phyloP scores from a whole-genome alignment of 495 filamentous ascomycete genomes.

The Beverwykella pulmonaria region DNA sequence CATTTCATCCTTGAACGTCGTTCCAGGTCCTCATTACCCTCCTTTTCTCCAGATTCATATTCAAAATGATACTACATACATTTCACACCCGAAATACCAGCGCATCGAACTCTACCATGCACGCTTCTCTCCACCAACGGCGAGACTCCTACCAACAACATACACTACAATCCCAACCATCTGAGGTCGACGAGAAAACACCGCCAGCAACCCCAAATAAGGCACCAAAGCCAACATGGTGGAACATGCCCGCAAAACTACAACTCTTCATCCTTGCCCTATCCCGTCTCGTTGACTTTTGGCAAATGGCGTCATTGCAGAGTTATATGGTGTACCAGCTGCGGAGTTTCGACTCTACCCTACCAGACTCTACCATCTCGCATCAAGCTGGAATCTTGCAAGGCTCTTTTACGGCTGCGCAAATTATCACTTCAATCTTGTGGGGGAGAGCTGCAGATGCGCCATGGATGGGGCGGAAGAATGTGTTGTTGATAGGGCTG shows the following conservation, averaged over 20 bases:
- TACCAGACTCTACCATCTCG: slow-evolving; percentile 38
- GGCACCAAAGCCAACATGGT: slow-evolving; percentile 34
- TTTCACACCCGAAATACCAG: neutral
- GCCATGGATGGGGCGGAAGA: slow-evolving; percentile 40
- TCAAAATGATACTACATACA: neutral
- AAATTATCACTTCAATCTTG: slow-evolving; percentile 42
- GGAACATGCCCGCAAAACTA: slow-evolving; percentile 46
- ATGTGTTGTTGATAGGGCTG: slow-evolving; percentile 41
- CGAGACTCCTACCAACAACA: neutral
- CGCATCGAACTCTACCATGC: neutral
- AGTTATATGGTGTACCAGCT: slow-evolving; percentile 67
- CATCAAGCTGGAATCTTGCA: slow-evolving; percentile 43
- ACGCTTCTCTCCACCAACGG: neutral
- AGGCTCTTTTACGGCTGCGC: slow-evolving; percentile 43
- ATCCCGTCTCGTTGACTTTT: slow-evolving; percentile 55
- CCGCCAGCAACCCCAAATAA: neutral
- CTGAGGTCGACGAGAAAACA: neutral
- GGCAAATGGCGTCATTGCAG: slow-evolving; percentile 52
- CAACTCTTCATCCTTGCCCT: slow-evolving; percentile 54
- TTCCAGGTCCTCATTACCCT: neutral
- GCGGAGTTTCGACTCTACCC: slow-evolving; percentile 43
- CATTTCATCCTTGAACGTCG: no score
- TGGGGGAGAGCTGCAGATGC: slow-evolving; percentile 43
- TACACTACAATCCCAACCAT: neutral
- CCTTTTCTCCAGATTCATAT: neutral